A percentile compares a stretch with the other conserved stretches of the same genome.
phyloP scores from a whole-genome alignment of 768 basidiomycete species.

The Mycena maculata region DNA sequence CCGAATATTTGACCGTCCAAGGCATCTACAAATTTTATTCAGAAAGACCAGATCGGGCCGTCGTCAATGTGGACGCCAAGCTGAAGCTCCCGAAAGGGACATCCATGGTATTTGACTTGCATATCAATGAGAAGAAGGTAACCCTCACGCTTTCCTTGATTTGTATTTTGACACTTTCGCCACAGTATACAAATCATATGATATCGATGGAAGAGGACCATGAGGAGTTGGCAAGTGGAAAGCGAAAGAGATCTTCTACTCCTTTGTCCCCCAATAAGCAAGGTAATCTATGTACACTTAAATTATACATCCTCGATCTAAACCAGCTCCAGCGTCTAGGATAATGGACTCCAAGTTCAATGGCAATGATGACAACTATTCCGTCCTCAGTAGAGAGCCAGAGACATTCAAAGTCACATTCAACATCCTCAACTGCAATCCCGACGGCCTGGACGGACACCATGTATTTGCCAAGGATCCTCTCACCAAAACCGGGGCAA shows the following conservation, averaged over 20 bases:
- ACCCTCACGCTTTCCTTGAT: not conserved
- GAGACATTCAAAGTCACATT: constrained; percentile 1
- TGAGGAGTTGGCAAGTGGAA: not conserved
- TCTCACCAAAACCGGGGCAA: not conserved
- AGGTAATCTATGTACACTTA: too few species aligned
- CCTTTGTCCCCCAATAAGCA: not conserved
- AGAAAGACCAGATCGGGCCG: not conserved
- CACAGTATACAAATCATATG: not conserved
- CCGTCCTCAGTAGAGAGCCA: not conserved
- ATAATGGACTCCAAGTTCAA: not conserved
- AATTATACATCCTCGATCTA: not conserved
- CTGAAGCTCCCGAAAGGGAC: constrained; percentile 13
- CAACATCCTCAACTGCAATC: not conserved
- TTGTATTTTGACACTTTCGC: not conserved
- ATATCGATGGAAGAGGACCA: not conserved
- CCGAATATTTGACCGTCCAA: constrained; percentile 6
- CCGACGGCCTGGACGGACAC: not conserved
- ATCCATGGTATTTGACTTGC: constrained; percentile 5
- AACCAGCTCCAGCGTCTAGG: not conserved
- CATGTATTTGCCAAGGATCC: not conserved
- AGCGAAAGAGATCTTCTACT: not conserved
- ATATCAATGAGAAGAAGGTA: constrained; percentile 4
- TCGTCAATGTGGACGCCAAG: constrained; percentile 5
- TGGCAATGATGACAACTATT: not conserved
- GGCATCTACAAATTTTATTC: not conserved